A percentile compares a stretch with the other conserved stretches of the same genome.
These are phyloP conservation scores for Scutellaria baicalensis DNA, from an alignment of 257 asterid genomes.

Conservation along the genomic window DNA sequence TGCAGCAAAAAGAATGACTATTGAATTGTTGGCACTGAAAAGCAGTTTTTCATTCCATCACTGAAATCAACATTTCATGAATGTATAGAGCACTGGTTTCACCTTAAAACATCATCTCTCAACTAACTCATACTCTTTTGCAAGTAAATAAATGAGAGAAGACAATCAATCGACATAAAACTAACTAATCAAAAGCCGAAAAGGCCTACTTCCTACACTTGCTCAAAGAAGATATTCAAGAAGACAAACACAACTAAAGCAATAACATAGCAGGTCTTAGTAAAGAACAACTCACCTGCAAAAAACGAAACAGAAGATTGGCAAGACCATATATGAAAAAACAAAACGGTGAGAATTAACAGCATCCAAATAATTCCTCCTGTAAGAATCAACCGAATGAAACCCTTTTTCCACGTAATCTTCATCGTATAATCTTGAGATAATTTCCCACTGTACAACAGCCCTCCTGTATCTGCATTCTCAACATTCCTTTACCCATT, in stretches of 20 bases:
- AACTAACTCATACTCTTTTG: not conserved
- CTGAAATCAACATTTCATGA: not conserved
- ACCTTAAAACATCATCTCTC: not conserved
- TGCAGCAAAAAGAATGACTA: not conserved
- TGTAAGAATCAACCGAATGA: conserved; percentile 46
- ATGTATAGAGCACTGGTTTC: not conserved
- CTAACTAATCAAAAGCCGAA: not conserved
- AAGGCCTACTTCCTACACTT: not conserved
- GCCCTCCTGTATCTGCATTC: conserved; percentile 32
- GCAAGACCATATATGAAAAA: conserved; percentile 63
- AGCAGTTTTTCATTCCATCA: not conserved
- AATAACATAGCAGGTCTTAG: not conserved
- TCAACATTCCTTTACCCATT: not conserved
- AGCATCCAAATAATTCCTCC: conserved; percentile 59
- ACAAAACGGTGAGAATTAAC: conserved; percentile 42
- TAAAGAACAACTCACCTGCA: conserved; percentile 23
- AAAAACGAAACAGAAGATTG: conserved; percentile 48
- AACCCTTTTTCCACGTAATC: conserved; percentile 52
- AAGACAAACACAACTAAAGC: not conserved
- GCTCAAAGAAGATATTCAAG: not conserved
- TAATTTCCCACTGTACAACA: conserved; percentile 29
- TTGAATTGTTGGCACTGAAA: not conserved
- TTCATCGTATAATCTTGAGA: conserved; percentile 38
- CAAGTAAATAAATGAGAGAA: not conserved
- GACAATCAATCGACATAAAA: not conserved